Base-by-base conservation (phyloP, 2,329 filamentous ascomycete species). In the Aspergillus tubingensis region DNA sequence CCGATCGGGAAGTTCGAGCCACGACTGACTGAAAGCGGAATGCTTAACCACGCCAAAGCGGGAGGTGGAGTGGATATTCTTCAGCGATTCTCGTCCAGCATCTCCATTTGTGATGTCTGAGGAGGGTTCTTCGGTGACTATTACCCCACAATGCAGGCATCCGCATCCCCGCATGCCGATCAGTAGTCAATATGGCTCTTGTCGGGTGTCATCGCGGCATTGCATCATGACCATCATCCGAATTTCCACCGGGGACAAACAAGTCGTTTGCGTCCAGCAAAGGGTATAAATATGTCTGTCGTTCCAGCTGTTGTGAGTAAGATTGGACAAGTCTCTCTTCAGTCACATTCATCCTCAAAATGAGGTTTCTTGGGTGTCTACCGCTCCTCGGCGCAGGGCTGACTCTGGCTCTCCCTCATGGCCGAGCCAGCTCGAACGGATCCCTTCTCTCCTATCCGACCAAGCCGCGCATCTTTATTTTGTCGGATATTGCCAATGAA, bases 401-500 rank as follows among this genome's bases (percentile, higher is more conserved):
- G n/a, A 21, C 47, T n/a, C 25, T 50, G 7, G 47, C 47, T 15
- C 25, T 50, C 15, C 15, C 23, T 23, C 41, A 44, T 10, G 17
- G 47, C 47, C 13, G 32, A 50, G 8, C 47, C 23, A 30, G 21
- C 41, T 8, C n/a, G 41, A 44, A 49, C 23, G 11, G 23, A 49
- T 30, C 44, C 15, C 25, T 30, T n/a, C 25, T 30, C n/a, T 50
- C 47, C 25, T 50, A 30, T 8, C 47, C 47, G 8, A 30, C 47
- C 15, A 30, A 30, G 25, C 23, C 25, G 47, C 55, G 55, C 13
- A 71, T 79, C 17, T 78, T 80, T 23, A 72, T 80, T 57, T 54
- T 79, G n/a, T 75, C 77, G 3, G 78, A 81, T 54, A 80, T 81
- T 56, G 75, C 76, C 54, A 81, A 80, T 63, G 79, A 81, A 60